phyloP scores from a whole-genome alignment of 495 filamentous ascomycete species.

The Rostrohypoxylon terebratum region DNA sequence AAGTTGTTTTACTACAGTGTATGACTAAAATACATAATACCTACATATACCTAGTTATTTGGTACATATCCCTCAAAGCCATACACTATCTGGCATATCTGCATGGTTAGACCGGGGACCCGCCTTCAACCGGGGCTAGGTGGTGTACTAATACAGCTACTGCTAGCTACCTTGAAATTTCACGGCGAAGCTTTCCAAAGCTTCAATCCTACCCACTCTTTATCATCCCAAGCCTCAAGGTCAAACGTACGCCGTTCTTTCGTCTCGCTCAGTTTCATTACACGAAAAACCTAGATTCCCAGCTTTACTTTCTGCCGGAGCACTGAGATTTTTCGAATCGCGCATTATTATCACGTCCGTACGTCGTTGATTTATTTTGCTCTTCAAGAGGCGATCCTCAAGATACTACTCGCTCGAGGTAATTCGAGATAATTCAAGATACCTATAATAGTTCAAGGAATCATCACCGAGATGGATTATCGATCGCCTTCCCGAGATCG shows the following conservation, averaged over 20 bases:
- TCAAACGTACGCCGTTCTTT: background rate
- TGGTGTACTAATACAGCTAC: too few species aligned
- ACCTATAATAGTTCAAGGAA: too few species aligned
- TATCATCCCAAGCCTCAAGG: background rate
- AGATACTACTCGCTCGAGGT: too few species aligned
- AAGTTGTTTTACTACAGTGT: too few species aligned
- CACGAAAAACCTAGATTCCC: background rate
- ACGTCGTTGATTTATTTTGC: too few species aligned
- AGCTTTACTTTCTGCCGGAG: background rate
- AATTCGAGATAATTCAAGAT: too few species aligned
- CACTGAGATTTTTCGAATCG: too few species aligned
- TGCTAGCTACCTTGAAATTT: background rate
- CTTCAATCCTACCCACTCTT: background rate
- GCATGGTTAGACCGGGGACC: too few species aligned
- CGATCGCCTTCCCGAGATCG: slow-evolving; percentile 48
- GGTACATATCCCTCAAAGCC: background rate
- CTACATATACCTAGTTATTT: background rate
- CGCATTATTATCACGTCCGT: background rate
- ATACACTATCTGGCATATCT: too few species aligned
- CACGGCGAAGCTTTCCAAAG: slow-evolving; percentile 1
- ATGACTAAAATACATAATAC: background rate
- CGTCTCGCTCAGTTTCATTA: background rate
- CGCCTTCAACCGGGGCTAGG: background rate
- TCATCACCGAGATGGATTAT: slow-evolving; percentile 47
- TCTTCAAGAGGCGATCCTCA: background rate